Conservation (phyloP, 148 eudicot species). For the Suaeda aralocaspica region DNA sequence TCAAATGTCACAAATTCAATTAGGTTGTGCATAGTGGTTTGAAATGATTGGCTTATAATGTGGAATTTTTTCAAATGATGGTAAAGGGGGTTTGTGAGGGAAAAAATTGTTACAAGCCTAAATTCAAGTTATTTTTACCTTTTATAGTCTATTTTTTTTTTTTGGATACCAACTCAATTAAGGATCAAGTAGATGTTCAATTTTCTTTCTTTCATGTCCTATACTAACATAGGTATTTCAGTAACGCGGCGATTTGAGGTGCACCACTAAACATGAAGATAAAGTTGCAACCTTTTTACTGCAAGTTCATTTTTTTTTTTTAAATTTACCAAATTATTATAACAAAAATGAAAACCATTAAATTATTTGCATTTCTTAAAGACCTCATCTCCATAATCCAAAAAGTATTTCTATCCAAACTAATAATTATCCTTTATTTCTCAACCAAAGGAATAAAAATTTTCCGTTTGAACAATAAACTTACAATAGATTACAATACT, state of each 20-base stretch:
- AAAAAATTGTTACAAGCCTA: no score
- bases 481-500: neutral
- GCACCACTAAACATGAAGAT: conserved; percentile 12
- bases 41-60: no score
- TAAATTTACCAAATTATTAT: neutral
- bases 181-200: no score
- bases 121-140: no score
- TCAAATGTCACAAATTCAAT: no score
- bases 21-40: no score
- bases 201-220: no score
- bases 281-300: neutral
- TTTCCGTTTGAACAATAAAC: neutral
- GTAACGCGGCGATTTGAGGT: conserved; percentile 24
- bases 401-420: neutral
- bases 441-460: neutral
- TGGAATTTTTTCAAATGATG: no score
- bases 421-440: conserved; percentile 5
- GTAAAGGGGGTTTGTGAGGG: no score
- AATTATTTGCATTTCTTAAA: neutral
- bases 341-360: neutral
- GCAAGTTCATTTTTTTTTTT: neutral
- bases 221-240: no score
- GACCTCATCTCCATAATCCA: neutral
- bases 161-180: no score
- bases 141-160: no score